phyloP scores from a whole-genome alignment of 2,329 filamentous ascomycete genomes.

The Didymella exigua region DNA sequence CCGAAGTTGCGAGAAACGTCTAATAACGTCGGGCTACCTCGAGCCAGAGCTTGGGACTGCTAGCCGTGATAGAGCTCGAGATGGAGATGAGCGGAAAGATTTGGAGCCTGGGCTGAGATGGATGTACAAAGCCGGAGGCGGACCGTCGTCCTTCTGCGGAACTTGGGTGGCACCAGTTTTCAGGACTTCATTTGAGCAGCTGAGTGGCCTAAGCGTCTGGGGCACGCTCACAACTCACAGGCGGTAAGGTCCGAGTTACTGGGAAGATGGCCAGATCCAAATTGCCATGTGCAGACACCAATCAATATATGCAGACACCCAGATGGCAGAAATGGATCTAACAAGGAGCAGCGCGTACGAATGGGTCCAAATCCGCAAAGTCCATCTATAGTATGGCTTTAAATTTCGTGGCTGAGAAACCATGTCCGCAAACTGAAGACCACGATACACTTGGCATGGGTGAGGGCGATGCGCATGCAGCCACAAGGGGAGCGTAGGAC shows the following conservation, averaged over 20 bases:
- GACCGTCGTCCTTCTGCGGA: conserved; percentile 21
- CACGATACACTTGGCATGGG: conserved; percentile 8
- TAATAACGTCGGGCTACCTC: background rate
- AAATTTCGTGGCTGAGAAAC: conserved; percentile 9
- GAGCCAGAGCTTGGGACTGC: background rate
- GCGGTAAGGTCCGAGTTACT: conserved; percentile 14
- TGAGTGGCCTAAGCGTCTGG: conserved; percentile 28
- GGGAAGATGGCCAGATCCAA: conserved; percentile 20
- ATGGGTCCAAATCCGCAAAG: conserved; percentile 3
- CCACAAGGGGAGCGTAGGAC: background rate
- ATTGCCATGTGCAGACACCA: conserved; percentile 6
- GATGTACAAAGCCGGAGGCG: conserved; percentile 27
- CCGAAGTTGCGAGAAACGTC: background rate
- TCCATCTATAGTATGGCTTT: conserved; percentile 6
- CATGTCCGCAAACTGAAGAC: conserved; percentile 12
- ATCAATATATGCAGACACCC: conserved; percentile 8
- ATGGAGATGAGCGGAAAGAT: background rate
- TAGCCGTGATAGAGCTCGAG: background rate
- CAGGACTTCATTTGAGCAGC: conserved; percentile 23
- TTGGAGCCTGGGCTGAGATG: conserved; percentile 6
- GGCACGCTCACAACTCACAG: conserved; percentile 17
- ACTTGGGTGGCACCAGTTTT: conserved; percentile 27
- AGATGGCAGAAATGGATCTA: conserved; percentile 9
- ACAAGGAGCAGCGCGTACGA: conserved; percentile 11
- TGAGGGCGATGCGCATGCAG: conserved; percentile 10